Percentiles rank a stretch among this genome's conserved stretches.
phyloP scores from a whole-genome alignment of 2,329 filamentous ascomycete species.

The Ceratocystis variospora region DNA sequence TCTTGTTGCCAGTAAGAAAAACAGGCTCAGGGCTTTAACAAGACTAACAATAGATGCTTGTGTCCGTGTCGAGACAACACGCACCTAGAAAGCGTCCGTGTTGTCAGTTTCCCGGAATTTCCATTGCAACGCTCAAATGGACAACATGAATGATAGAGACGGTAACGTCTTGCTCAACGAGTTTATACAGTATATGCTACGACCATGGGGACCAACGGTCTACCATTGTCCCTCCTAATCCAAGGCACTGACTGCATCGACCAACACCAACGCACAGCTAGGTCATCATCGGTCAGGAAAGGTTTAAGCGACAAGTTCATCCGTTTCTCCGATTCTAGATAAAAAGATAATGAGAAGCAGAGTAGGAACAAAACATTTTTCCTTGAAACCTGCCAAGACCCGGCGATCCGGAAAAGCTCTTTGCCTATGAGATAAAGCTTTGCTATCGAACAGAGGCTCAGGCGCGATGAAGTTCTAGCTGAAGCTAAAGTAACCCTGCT shows the following conservation, averaged over 20 bases:
- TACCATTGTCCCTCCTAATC: too few relatives aligned
- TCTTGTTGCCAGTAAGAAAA: not conserved
- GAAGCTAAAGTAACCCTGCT: not conserved
- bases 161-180: too few relatives aligned
- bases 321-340: not conserved
- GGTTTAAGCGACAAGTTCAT: not conserved
- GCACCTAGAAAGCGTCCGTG: not conserved
- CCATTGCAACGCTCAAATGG: too few relatives aligned
- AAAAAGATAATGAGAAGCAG: not conserved
- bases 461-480: too few relatives aligned
- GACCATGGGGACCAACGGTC: too few relatives aligned
- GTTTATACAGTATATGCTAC: too few relatives aligned
- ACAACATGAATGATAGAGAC: too few relatives aligned
- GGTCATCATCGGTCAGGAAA: not conserved
- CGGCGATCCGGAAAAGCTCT: not conserved
- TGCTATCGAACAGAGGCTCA: not conserved
- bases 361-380: not conserved
- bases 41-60: not conserved
- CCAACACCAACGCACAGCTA: not conserved
- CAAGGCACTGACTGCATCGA: too few relatives aligned
- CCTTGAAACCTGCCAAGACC: slow-evolving; percentile 6
- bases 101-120: not conserved
- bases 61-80: not conserved
- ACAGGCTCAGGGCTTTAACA: not conserved
- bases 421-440: too few relatives aligned